phyloP scores from a whole-genome alignment of 1,284 basidiomycete species.

The Leccinum pseudoinsigne region DNA sequence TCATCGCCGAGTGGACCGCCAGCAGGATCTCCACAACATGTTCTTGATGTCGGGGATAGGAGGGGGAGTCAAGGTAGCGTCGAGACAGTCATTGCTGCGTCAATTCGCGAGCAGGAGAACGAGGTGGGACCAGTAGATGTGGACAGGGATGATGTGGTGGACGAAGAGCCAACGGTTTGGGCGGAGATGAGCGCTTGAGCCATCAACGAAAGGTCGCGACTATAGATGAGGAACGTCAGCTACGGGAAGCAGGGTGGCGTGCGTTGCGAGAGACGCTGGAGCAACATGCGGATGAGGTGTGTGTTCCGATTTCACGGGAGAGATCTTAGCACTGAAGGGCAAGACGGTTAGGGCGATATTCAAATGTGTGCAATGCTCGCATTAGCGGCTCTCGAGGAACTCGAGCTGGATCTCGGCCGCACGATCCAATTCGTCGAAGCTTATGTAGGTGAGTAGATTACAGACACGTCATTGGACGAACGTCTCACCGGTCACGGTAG shows the following conservation, averaged over 20 bases:
- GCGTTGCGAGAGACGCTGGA: slow-evolving; percentile 58
- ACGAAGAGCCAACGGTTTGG: slow-evolving; percentile 21
- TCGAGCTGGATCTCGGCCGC: slow-evolving; percentile 45
- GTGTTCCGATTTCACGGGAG: slow-evolving; percentile 10
- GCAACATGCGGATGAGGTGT: slow-evolving; percentile 58
- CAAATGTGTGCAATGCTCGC: slow-evolving; percentile 75
- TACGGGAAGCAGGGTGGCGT: slow-evolving; percentile 55
- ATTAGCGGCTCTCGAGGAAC: slow-evolving; percentile 56
- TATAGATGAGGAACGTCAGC: slow-evolving; percentile 48
- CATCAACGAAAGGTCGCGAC: slow-evolving; percentile 44
- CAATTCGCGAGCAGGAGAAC: slow-evolving; percentile 36
- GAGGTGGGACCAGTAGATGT: slow-evolving; percentile 12
- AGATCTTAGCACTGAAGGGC: slow-evolving; percentile 1
- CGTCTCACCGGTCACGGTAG: slow-evolving; percentile 36
- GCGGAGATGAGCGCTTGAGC: slow-evolving; percentile 26
- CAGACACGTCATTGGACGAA: slow-evolving; percentile 1
- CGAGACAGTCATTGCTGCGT: slow-evolving; percentile 58
- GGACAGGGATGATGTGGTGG: slow-evolving; percentile 5
- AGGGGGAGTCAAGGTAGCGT: slow-evolving; percentile 65
- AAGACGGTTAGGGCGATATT: slow-evolving; percentile 57
- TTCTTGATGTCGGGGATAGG: slow-evolving; percentile 22
- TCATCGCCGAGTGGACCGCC: slow-evolving; percentile 9
- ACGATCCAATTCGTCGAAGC: slow-evolving; percentile 60
- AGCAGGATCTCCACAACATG: not conserved
- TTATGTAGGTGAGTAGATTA: slow-evolving; percentile 56